These are phyloP conservation scores for Chlamydomonas sp. DNA, from an alignment of 139 green algal genomes.

Conservation along the genomic window DNA sequence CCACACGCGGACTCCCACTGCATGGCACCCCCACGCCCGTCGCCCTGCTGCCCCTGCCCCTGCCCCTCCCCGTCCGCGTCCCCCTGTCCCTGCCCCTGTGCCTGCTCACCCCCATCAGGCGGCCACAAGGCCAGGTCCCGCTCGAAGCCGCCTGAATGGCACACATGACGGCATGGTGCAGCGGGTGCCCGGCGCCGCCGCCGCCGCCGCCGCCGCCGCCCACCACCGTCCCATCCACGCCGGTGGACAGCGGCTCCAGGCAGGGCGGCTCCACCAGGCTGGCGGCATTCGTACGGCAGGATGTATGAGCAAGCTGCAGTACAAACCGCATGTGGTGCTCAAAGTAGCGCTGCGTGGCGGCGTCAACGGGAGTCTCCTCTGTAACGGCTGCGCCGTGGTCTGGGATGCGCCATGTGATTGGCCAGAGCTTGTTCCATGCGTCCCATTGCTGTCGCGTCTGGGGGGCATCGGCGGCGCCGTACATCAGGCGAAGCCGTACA, in stretches of 20 bases:
- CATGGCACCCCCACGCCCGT: neutral
- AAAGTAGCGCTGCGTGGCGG: conserved; percentile 49
- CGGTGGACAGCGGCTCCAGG: conserved; percentile 47
- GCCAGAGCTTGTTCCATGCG: conserved; percentile 78
- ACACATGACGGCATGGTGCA: conserved; percentile 85
- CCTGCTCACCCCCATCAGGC: neutral
- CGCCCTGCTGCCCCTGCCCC: neutral
- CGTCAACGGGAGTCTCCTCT: conserved; percentile 14
- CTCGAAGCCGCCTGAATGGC: conserved; percentile 71
- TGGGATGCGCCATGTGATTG: conserved; percentile 73
- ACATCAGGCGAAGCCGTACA: conserved; percentile 14
- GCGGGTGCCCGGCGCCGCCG: conserved; percentile 56
- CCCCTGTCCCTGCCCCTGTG: neutral
- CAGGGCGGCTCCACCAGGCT: conserved; percentile 72
- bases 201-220: no score
- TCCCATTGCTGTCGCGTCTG: conserved; percentile 61
- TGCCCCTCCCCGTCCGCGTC: neutral
- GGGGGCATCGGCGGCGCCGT: conserved; percentile 62
- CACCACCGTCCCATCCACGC: conserved; percentile 18
- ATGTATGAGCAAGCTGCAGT: conserved; percentile 28
- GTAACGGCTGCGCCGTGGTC: conserved; percentile 37
- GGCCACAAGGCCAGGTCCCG: conserved; percentile 72
- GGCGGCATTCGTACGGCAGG: conserved; percentile 62
- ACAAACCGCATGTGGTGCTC: conserved; percentile 60
- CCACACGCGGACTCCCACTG: neutral